These are phyloP conservation scores for Tausonia pullulans DNA, from an alignment of 1,284 basidiomycete species.

Conservation along the genomic window DNA sequence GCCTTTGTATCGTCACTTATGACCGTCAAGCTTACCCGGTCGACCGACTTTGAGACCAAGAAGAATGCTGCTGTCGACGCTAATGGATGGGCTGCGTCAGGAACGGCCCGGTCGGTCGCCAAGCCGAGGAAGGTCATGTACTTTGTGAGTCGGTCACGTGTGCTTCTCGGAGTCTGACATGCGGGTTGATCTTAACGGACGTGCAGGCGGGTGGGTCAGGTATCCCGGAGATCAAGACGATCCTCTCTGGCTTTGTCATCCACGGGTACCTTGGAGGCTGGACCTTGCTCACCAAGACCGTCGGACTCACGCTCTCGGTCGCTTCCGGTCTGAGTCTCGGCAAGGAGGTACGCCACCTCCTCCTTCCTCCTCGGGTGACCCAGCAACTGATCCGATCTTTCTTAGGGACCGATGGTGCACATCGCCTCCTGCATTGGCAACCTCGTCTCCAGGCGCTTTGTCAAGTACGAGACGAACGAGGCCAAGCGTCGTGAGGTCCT, in stretches of 20 bases:
- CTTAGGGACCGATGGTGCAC: constrained; percentile 71
- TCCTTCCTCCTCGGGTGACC: constrained; percentile 17
- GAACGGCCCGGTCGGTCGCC: not conserved
- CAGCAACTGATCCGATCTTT: not conserved
- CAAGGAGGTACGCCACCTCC: constrained; percentile 17
- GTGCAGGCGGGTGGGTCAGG: constrained; percentile 80
- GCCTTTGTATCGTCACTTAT: constrained; percentile 62
- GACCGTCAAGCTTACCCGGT: constrained; percentile 77
- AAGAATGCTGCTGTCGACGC: constrained; percentile 16
- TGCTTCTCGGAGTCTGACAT: not conserved
- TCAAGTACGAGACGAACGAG: constrained; percentile 90
- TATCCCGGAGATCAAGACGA: constrained; percentile 95
- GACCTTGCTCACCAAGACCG: constrained; percentile 79
- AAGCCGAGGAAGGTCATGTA: constrained; percentile 57
- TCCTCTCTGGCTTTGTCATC: constrained; percentile 94
- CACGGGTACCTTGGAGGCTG: constrained; percentile 90
- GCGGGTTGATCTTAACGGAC: not conserved
- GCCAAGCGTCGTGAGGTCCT: constrained; percentile 84
- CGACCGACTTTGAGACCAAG: constrained; percentile 53
- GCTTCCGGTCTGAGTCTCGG: constrained; percentile 81
- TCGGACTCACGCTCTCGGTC: constrained; percentile 81
- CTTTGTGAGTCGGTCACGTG: constrained; percentile 47
- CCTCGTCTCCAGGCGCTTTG: constrained; percentile 75
- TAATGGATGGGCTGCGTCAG: constrained; percentile 16
- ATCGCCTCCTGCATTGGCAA: constrained; percentile 92